Conservation (phyloP, 352 stramenopile species). For the Phytophthora tubulina region DNA sequence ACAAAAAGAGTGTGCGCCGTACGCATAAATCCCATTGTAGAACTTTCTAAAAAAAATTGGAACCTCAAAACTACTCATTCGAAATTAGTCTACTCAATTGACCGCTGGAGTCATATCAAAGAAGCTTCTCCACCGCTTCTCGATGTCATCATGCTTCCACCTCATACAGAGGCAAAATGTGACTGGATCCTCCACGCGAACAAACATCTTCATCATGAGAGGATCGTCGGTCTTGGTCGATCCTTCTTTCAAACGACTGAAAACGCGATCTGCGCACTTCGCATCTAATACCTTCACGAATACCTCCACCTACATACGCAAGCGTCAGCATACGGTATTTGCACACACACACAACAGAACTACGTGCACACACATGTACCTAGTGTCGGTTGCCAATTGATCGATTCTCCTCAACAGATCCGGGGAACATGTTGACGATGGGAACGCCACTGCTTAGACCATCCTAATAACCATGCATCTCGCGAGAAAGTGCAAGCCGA, state of each 20-base stretch:
- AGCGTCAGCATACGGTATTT: conserved; percentile 1
- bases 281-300: conserved; percentile 26
- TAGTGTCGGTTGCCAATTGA: conserved; percentile 15
- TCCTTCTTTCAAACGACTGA: conserved; percentile 27
- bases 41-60: too few relatives aligned
- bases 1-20: too few relatives aligned
- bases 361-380: conserved; percentile 1
- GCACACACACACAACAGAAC: conserved; percentile 1
- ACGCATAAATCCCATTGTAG: too few relatives aligned
- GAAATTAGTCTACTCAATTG: neutral
- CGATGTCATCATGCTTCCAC: conserved; percentile 12
- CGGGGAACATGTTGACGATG: conserved; percentile 17
- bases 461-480: conserved; percentile 14
- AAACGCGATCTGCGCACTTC: conserved; percentile 17
- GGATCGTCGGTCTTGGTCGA: conserved; percentile 23
- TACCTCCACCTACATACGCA: conserved; percentile 13
- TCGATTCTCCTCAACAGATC: conserved; percentile 6
- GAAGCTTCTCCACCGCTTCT: conserved; percentile 6
- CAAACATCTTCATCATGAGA: conserved; percentile 27
- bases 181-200: conserved; percentile 13
- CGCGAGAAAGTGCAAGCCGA: conserved; percentile 13
- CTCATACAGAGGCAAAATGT: conserved; percentile 16
- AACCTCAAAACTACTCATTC: too few relatives aligned
- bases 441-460: conserved; percentile 13
- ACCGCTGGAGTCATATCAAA: conserved; percentile 12